Percentiles rank a stretch among this genome's conserved stretches.
These are phyloP conservation scores for Neurospora discreta DNA, from an alignment of 495 filamentous ascomycete species.

Conservation along the genomic window DNA sequence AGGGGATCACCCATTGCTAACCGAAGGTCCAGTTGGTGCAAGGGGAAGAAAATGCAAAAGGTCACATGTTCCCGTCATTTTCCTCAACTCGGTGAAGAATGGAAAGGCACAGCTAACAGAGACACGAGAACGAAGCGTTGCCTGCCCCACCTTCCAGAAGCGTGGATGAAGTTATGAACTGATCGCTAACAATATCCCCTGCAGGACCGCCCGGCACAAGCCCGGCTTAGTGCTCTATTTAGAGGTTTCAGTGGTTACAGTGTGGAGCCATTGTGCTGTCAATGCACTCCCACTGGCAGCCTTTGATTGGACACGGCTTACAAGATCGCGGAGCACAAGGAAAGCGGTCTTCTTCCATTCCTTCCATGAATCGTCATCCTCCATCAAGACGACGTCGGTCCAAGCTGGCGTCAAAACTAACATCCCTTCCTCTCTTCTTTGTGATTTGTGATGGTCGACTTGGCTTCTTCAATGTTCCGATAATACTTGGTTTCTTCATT, in stretches of 20 bases:
- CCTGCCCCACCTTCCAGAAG: neutral
- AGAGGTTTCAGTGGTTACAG: neutral
- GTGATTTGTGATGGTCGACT: neutral
- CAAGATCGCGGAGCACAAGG: neutral
- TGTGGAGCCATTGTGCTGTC: neutral
- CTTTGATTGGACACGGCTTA: neutral
- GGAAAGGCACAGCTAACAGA: neutral
- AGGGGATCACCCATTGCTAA: neutral
- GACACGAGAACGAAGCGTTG: neutral
- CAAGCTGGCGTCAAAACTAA: constrained; percentile 6
- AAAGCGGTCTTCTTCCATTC: neutral
- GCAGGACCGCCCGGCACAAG: neutral
- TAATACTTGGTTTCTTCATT: constrained; percentile 1
- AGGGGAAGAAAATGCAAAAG: neutral
- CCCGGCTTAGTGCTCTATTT: neutral
- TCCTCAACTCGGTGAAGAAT: neutral
- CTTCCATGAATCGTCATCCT: neutral
- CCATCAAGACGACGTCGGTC: neutral
- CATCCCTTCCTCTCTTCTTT: neutral
- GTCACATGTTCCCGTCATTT: neutral
- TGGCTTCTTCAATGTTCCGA: neutral
- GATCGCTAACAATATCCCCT: neutral
- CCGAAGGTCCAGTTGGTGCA: neutral
- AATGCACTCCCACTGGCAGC: neutral
- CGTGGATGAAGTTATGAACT: neutral